A percentile compares a stretch with the other conserved stretches of the same genome.
These are phyloP conservation scores for Citrullus colocynthis DNA, from an alignment of 306 rosid genomes.

Conservation along the genomic window DNA sequence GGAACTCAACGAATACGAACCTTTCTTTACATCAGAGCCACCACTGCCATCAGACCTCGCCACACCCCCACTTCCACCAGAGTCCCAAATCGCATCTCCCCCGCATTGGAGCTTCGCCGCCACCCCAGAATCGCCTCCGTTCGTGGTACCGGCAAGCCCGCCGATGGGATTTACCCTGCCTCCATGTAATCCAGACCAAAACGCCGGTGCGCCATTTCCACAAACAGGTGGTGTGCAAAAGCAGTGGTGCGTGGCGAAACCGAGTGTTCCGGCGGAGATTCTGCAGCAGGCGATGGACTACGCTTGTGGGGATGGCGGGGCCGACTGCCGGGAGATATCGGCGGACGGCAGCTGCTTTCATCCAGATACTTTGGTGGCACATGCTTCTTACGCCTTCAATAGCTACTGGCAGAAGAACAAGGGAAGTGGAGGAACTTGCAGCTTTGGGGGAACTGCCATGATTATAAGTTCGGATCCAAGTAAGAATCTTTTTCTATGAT, in stretches of 20 bases:
- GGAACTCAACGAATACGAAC: conserved; percentile 21
- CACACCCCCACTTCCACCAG: conserved; percentile 34
- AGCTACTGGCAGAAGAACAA: conserved; percentile 94
- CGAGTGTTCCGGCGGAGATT: conserved; percentile 61
- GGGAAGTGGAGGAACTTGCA: conserved; percentile 77
- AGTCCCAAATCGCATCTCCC: conserved; percentile 20
- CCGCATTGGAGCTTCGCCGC: conserved; percentile 24
- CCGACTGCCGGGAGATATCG: conserved; percentile 52
- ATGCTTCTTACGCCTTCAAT: conserved; percentile 85
- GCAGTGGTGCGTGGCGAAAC: conserved; percentile 95
- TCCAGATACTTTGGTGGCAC: conserved; percentile 67
- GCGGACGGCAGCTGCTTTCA: conserved; percentile 53
- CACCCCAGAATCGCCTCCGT: conserved; percentile 34
- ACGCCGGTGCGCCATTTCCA: conserved; percentile 39
- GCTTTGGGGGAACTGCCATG: conserved; percentile 90
- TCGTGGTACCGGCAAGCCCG: conserved; percentile 37
- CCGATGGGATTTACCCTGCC: conserved; percentile 38
- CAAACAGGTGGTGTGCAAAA: conserved; percentile 25
- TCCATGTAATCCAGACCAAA: conserved; percentile 45
- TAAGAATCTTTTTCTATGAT: conserved; percentile 13
- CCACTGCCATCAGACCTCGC: conserved; percentile 38
- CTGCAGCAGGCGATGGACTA: conserved; percentile 68
- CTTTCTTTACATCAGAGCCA: conserved; percentile 24
- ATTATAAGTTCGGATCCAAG: conserved; percentile 77
- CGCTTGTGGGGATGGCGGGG: conserved; percentile 90